Evolutionary conservation across 73 alveolate genomes (phyloP).

Genomic region (Stentor roeselii): DNA sequence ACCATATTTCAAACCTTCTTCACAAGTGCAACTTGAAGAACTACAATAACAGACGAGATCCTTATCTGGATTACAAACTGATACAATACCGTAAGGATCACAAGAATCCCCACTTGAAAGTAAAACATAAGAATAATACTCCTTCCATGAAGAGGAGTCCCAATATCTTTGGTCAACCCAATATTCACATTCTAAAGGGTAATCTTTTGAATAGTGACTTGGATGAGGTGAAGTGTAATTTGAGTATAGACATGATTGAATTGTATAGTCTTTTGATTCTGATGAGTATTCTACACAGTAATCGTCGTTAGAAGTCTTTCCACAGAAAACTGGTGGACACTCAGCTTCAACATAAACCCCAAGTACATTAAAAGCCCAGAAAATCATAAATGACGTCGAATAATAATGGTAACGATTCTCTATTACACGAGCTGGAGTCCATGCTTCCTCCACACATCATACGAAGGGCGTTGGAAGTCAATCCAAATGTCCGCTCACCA

Average conservation of each 20-base stretch:
- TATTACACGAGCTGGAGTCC: background rate
- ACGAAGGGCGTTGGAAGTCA: slow-evolving; percentile 3
- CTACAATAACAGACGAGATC: slow-evolving; percentile 32
- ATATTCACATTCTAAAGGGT: slow-evolving; percentile 23
- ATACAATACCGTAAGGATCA: slow-evolving; percentile 32
- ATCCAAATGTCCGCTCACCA: slow-evolving; percentile 1
- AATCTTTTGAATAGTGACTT: slow-evolving; percentile 19
- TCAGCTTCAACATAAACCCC: no score
- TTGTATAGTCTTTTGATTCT: background rate
- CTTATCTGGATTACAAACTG: slow-evolving; percentile 28
- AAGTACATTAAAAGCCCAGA: no score
- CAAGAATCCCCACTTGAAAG: slow-evolving; percentile 25
- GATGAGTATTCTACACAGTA: background rate
- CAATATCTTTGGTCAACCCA: slow-evolving; percentile 15
- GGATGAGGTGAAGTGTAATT: slow-evolving; percentile 24
- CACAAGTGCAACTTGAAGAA: background rate
- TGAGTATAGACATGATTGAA: background rate
- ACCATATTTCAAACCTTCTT: slow-evolving; percentile 3
- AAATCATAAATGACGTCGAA: background rate
- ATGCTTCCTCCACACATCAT: background rate
- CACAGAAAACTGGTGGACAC: background rate
- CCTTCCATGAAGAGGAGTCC: slow-evolving; percentile 1
- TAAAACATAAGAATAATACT: slow-evolving; percentile 13
- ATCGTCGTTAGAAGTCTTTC: background rate
- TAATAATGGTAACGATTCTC: background rate